Evolutionary conservation across 257 asterid species (phyloP), one percentile per base, ranked within the genome.

Genomic region (Avicennia marina): DNA sequence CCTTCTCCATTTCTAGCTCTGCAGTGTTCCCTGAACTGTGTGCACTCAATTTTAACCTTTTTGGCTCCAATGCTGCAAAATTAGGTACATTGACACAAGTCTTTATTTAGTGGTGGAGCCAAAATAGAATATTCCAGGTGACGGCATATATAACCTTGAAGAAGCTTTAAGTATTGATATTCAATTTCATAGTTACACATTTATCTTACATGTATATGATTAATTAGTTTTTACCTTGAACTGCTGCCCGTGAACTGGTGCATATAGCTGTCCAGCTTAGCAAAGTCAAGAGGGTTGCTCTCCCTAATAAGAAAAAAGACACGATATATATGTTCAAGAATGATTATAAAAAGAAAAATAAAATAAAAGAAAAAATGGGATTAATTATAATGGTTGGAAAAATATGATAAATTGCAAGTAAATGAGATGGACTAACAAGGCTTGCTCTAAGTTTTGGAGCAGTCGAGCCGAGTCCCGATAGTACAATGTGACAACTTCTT

Each of bases 21-120:
- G 74, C 95, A 89, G 58, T 76, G 27, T 6, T 81, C 90, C 56
- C 74, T 78, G 73, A 89, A 89, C 20, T 74, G 79, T 42, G 85
- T 81, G 40, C 88, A 76, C 76, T 84, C 93, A 47, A 24, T 56
- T 68, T 73, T 80, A 55, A 89, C 94, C 74, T 80, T 86, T 72
- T 73, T 78, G 48, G 90, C 94, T 56, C 95, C 95, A 73, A 89
- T 84, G 80, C 97, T 89, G 85, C 83, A n/a, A n/a, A 48, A 46
- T 21, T n/a, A n/a, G n/a, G n/a, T n/a, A n/a, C n/a, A n/a, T n/a
- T n/a, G n/a, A n/a, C n/a, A n/a, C n/a, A n/a, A n/a, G n/a, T n/a
- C n/a, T n/a, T n/a, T n/a, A n/a, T n/a, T n/a, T n/a, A n/a, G n/a
- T n/a, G n/a, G n/a, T n/a, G n/a, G n/a, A n/a, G n/a, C n/a, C n/a